phyloP scores from a whole-genome alignment of 2,329 filamentous ascomycete species.

The Cercospora janseana region DNA sequence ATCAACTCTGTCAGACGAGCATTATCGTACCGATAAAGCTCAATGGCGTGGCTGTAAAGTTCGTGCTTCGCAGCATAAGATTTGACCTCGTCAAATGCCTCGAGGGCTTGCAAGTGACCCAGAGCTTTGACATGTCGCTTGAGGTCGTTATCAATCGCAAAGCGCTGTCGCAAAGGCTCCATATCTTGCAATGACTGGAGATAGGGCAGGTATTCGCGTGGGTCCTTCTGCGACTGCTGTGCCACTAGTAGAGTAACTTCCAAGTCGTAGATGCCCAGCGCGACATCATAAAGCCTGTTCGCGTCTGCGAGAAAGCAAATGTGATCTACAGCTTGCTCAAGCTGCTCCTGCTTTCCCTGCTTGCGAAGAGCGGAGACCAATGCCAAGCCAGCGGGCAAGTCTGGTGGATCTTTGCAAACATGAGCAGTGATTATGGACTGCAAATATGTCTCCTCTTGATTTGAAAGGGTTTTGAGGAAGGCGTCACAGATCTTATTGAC shows the following conservation, averaged over 20 bases:
- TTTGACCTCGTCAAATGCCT: conserved; percentile 73
- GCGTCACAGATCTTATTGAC: conserved; percentile 87
- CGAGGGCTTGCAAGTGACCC: conserved; percentile 68
- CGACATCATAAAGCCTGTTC: conserved; percentile 85
- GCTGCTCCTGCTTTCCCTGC: conserved; percentile 64
- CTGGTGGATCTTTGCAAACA: conserved; percentile 88
- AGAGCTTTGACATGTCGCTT: conserved; percentile 74
- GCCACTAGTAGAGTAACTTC: conserved; percentile 87
- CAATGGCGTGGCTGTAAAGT: conserved; percentile 74
- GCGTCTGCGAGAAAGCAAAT: conserved; percentile 97
- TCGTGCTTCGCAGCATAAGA: conserved; percentile 74
- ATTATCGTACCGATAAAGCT: conserved; percentile 78
- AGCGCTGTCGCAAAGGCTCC: conserved; percentile 67
- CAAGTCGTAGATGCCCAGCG: conserved; percentile 86
- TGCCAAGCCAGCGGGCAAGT: conserved; percentile 77
- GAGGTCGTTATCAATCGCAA: conserved; percentile 86
- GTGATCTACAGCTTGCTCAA: conserved; percentile 88
- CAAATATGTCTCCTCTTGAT: conserved; percentile 63
- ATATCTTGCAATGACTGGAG: conserved; percentile 81
- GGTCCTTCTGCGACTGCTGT: conserved; percentile 93
- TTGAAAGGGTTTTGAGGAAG: conserved; percentile 66
- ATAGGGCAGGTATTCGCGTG: conserved; percentile 91
- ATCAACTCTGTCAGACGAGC: conserved; percentile 67
- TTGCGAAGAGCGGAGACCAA: conserved; percentile 71
- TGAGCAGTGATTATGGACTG: conserved; percentile 94